Percentiles rank a stretch among this genome's conserved stretches.
These are phyloP conservation scores for Rubroboletus pulcherrimus DNA, from an alignment of 768 basidiomycete genomes.

Conservation along the genomic window DNA sequence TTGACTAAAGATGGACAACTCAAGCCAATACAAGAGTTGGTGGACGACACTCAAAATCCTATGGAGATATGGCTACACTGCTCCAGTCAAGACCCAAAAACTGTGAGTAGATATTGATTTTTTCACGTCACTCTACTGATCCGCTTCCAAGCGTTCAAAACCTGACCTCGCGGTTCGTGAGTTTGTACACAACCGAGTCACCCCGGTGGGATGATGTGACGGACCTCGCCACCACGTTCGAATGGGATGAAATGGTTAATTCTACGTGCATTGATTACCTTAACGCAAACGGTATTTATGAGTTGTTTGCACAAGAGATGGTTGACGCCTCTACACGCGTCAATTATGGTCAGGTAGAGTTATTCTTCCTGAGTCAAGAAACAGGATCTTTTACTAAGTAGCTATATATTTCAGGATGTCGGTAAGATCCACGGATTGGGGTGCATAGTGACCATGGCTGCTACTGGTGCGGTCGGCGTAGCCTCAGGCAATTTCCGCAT, in stretches of 20 bases:
- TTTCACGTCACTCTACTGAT: not conserved
- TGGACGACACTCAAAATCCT: constrained; percentile 72
- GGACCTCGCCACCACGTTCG: constrained; percentile 49
- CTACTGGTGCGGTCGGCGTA: constrained; percentile 61
- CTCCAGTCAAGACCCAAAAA: constrained; percentile 53
- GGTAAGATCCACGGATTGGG: constrained; percentile 74
- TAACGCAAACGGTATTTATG: constrained; percentile 47
- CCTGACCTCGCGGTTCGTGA: constrained; percentile 50
- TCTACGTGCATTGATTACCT: constrained; percentile 59
- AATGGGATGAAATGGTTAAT: constrained; percentile 47
- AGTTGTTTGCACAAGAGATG: constrained; percentile 64
- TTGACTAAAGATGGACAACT: constrained; percentile 38
- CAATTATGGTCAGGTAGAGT: constrained; percentile 72
- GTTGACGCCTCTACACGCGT: constrained; percentile 79
- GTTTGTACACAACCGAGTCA: constrained; percentile 51
- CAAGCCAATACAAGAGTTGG: constrained; percentile 43
- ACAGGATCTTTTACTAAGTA: not conserved
- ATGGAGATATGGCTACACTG: constrained; percentile 70
- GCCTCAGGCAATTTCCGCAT: constrained; percentile 80
- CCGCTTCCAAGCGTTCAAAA: constrained; percentile 44
- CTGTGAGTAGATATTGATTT: constrained; percentile 38
- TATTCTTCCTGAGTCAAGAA: not conserved
- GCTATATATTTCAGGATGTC: constrained; percentile 45
- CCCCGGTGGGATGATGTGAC: constrained; percentile 63
- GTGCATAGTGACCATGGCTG: constrained; percentile 67